Percentiles rank a stretch among this genome's conserved stretches.
Conservation (phyloP, 192 early-diverging fungal species). For the Paraglomus occultum region DNA sequence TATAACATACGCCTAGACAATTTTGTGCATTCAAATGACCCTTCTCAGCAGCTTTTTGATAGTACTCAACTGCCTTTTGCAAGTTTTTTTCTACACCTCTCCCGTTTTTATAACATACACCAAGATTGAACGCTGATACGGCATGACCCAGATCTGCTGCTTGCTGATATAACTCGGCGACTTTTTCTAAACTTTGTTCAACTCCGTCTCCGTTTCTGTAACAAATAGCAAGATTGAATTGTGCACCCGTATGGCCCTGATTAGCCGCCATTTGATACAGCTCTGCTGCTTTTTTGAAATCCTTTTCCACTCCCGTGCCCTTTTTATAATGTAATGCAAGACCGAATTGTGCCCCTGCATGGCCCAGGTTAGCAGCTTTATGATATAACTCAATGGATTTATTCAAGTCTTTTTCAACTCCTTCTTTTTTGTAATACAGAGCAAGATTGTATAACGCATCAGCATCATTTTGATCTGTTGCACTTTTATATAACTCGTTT, state of each 20-base stretch:
- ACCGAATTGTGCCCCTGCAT: too few relatives aligned
- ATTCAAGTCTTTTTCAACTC: too few relatives aligned
- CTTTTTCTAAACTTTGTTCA: neutral
- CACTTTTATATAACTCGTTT: constrained; percentile 57
- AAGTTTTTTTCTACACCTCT: neutral
- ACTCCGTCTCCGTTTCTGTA: neutral
- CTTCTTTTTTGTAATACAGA: constrained; percentile 47
- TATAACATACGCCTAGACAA: neutral
- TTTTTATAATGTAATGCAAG: too few relatives aligned
- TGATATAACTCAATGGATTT: too few relatives aligned
- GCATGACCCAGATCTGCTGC: neutral
- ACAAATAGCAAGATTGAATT: neutral
- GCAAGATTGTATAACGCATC: constrained; percentile 55
- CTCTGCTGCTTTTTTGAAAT: neutral
- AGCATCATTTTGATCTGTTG: constrained; percentile 45
- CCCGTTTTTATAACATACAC: neutral
- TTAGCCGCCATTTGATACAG: neutral
- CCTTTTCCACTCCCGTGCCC: too few relatives aligned
- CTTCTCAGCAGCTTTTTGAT: neutral
- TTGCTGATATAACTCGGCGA: neutral
- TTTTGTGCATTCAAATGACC: neutral
- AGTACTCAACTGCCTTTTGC: neutral
- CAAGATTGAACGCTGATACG: neutral
- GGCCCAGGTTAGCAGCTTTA: too few relatives aligned
- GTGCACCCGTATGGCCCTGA: neutral